Conservation (phyloP, 371 early-diverging fungal species). For the Umbelopsis sp. region DNA sequence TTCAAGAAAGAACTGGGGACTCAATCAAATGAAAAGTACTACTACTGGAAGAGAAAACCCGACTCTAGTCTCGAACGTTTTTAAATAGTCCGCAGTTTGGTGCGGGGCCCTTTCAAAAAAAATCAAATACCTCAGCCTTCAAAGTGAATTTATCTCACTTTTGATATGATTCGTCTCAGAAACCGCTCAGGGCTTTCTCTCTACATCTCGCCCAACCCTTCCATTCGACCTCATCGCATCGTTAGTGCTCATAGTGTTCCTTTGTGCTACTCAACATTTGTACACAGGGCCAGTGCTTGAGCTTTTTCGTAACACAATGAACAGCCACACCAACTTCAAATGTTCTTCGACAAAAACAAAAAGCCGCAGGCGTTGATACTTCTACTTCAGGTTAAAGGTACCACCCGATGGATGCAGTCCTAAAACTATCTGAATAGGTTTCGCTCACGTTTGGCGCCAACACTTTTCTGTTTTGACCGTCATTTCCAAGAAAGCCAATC, state of each 20-base stretch:
- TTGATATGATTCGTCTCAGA: too few relatives aligned
- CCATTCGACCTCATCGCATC: background rate
- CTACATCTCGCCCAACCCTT: background rate
- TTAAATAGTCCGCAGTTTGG: constrained; percentile 10
- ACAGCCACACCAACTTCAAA: background rate
- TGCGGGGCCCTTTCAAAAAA: constrained; percentile 1
- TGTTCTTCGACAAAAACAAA: too few relatives aligned
- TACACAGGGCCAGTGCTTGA: background rate
- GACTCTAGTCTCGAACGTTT: constrained; percentile 5
- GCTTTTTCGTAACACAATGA: background rate
- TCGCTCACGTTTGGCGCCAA: too few relatives aligned
- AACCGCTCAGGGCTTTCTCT: background rate
- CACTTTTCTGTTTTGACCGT: too few relatives aligned
- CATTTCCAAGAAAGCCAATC: too few relatives aligned
- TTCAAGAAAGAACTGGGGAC: background rate
- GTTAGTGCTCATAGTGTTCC: background rate
- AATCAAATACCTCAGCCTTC: background rate
- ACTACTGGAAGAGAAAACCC: too few relatives aligned
- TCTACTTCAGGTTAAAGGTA: too few relatives aligned
- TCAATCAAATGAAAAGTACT: too few relatives aligned
- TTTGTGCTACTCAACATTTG: background rate
- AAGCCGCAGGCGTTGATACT: too few relatives aligned
- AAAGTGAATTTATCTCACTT: too few relatives aligned
- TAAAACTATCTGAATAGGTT: too few relatives aligned
- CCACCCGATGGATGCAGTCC: too few relatives aligned